Evolutionary conservation across 2,329 filamentous ascomycete species (phyloP).

Genomic region (Aspergillus oerlinghausenensis): DNA sequence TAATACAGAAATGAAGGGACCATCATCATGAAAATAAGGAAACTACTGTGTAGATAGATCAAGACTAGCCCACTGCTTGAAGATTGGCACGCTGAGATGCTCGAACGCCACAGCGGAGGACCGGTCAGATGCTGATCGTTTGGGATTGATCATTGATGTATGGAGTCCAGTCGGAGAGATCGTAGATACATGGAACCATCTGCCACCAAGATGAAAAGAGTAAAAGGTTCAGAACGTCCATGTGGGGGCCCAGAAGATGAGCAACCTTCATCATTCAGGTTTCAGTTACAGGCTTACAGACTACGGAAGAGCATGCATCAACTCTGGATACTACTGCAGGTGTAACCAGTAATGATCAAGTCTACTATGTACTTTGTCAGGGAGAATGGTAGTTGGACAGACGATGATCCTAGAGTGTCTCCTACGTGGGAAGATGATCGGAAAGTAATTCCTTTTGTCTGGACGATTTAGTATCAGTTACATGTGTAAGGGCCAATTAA

Average conservation of each 20-base stretch:
- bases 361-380: background rate
- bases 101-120: constrained; percentile 11
- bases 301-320: background rate
- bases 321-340: background rate
- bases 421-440: background rate
- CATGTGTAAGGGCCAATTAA: background rate
- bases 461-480: background rate
- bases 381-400: background rate
- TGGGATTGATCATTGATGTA: background rate
- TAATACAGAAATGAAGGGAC: background rate
- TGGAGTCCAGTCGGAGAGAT: background rate
- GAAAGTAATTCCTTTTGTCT: background rate
- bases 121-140: constrained; percentile 16
- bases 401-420: background rate
- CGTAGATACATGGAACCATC: background rate
- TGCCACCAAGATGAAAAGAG: background rate
- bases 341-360: background rate
- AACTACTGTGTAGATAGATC: constrained; percentile 6
- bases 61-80: background rate
- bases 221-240: background rate
- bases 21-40: background rate
- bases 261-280: background rate
- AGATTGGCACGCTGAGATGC: constrained; percentile 13
- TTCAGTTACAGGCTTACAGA: background rate
- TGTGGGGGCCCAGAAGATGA: background rate